Evolutionary conservation across 345 rosid genomes (phyloP), one percentile per base, ranked within the genome.

Genomic region (Hevea brasiliensis): DNA sequence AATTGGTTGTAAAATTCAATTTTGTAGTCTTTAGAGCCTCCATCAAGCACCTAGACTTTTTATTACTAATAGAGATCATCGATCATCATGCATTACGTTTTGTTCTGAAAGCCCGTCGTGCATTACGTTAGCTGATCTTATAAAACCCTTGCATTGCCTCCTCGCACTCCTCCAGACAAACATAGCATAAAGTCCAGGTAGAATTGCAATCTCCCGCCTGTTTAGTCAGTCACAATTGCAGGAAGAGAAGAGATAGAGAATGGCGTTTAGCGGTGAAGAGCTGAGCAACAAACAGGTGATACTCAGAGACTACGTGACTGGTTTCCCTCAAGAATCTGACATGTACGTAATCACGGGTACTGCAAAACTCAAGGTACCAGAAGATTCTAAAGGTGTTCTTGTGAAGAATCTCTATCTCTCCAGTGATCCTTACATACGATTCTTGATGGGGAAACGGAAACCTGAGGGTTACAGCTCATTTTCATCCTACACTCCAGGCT

Each of bases 371-470:
- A 78, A 45, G 58, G 72, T 80, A 5, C 72, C 83, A 0, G 50
- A 44, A 2, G 79, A 73, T 0, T 65, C 67, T 26, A 69, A 76
- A 12, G 75, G 74, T 4, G 81, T 84, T 15, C 23, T 89, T 40
- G 77, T 87, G 60, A 87, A 87, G 86, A 87, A 86, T 78, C 82
- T 89, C 13, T 86, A 76, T 77, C 73, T 87, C 72, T 87, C 94
- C 5, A 86, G 91, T 27, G 91, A 89, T 77, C 94, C 91, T 23
- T 73, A 61, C 70, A 60, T 72, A 77, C 59, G 77, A n/a, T 20
- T 13, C n/a, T 61, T 56, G 59, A 77, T 77, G 81, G 45, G n/a
- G n/a, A n/a, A n/a, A n/a, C n/a, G 23, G 0, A 44, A 32, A 5
- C 58, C 37, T 7, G 20, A 32, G 0, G 42, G 29, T 50, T 13